Base-by-base conservation (phyloP, 75 land plant species). In the Adiantum capillusveneris region DNA sequence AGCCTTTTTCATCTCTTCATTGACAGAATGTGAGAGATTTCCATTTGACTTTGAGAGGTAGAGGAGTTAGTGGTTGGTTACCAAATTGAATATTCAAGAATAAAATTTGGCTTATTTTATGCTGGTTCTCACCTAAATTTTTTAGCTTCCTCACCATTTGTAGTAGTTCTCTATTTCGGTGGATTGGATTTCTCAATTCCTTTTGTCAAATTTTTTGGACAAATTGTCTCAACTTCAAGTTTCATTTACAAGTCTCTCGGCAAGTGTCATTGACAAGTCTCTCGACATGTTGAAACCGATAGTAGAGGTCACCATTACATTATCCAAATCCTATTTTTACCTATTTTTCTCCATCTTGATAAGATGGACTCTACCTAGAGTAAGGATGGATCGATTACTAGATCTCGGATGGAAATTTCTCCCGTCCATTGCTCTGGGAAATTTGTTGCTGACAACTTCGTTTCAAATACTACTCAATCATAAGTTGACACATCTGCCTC, bases 31-130 rank as follows among this genome's bases (percentile, higher is more conserved):
- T n/a, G 21, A 46, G 14, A 17, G 49, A 17, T 46, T 46, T 17
- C 49, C 49, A 46, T 46, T 46, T 17, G 25, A 55, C 17, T 55
- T 28, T 14, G 9, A 55, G 57, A 16, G 26, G 26, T 5, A 24
- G 31, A 55, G 22, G 57, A 55, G 25, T 55, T 55, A 30, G 31
- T 55, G 25, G 57, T 24, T 6, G 26, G 57, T 55, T 55, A 55
- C 22, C 57, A 55, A 55, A 55, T 24, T 25, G 57, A 55, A 30
- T 55, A 24, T 30, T 55, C 9, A 24, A 16, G 57, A 28, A 55
- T 25, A 25, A 55, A 55, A 55, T 55, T 55, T 16, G 25, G 17
- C 2, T 30, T 55, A 55, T 55, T 55, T 30, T 55, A 55, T 55
- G 31, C 22, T 55, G 57, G 31, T 55, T 55, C 57, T 2, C 16